Base-by-base conservation (phyloP, 2,329 filamentous ascomycete genomes). In the Penicillium sp. region DNA sequence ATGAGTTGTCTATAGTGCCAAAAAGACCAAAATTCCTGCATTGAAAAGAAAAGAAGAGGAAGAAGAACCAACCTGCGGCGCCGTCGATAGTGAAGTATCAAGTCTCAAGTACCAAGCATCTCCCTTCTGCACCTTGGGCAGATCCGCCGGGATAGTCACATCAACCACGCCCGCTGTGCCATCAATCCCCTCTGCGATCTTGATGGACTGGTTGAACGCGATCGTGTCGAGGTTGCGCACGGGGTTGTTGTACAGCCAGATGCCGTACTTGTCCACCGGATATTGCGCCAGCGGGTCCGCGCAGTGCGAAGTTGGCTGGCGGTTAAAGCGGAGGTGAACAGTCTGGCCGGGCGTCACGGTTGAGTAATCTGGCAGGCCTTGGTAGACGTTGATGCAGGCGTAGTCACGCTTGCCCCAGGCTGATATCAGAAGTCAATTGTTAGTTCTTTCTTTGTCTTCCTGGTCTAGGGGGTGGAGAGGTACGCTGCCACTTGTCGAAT, bases 401-500 rank as follows among this genome's bases (percentile, higher is more conserved):
- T 63, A 63, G 35, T 63, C 59, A 15, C 60, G 57, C 25, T 62
- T 63, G 20, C 60, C 60, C 60, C 60, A 63, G 2, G 59, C 60
- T 63, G 14, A 7, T 27, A 27, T n/a, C n/a, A n/a, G n/a, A n/a
- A n/a, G n/a, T n/a, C n/a, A n/a, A n/a, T 27, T n/a, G 14, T 23
- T 23, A 23, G 11, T 11, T 11, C 7, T 23, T 11, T 11, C 7
- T 23, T 7, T 23, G 7, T 23, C 21, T 23, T 23, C 7, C 7
- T 7, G 21, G 25, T 6, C 5, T 27, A n/a, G 25, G 5, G 25
- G 11, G 4, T 6, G 31, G 31, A 10, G 19, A 39, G 51, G 32
- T 50, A 63, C 60, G 59, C 26, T 45, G 47, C 38, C 48, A 54
- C 43, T 63, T 63, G 48, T 62, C 56, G 21, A 63, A 63, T n/a